These are phyloP conservation scores for Chrysoporthe deuterocubensis DNA, from an alignment of 2,329 filamentous ascomycete species.

Conservation along the genomic window DNA sequence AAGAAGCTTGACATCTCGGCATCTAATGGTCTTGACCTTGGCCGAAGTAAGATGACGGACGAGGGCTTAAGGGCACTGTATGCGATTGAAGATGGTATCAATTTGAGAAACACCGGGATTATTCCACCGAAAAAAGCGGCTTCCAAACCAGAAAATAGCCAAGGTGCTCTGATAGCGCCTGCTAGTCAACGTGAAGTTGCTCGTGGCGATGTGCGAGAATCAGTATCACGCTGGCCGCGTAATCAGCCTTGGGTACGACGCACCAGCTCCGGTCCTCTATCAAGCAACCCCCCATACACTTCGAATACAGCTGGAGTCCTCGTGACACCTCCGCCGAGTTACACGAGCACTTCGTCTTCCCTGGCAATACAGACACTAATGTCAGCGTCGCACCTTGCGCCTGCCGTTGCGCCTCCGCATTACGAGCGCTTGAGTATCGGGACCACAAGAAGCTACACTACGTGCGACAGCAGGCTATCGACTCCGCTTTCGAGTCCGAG, in stretches of 20 bases:
- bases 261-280: background rate
- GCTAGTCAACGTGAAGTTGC: slow-evolving; percentile 5
- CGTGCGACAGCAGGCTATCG: slow-evolving; percentile 12
- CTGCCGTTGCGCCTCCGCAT: background rate
- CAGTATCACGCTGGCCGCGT: slow-evolving; percentile 16
- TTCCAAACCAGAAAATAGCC: background rate
- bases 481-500: slow-evolving; percentile 11
- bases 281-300: slow-evolving; percentile 11
- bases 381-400: slow-evolving; percentile 8
- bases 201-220: background rate
- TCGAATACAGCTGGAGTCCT: slow-evolving; percentile 2
- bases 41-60: slow-evolving; percentile 11
- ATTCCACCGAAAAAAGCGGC: background rate
- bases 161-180: background rate
- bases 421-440: slow-evolving; percentile 11
- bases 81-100: slow-evolving; percentile 5
- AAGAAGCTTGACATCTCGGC: slow-evolving; percentile 10
- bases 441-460: slow-evolving; percentile 16
- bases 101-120: background rate
- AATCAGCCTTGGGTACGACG: slow-evolving; percentile 2
- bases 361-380: slow-evolving; percentile 9
- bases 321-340: slow-evolving; percentile 15
- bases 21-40: slow-evolving; percentile 17
- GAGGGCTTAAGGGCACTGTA: slow-evolving; percentile 20
- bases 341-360: slow-evolving; percentile 2